Percentiles rank a stretch among this genome's conserved stretches.
phyloP scores from a whole-genome alignment of 768 basidiomycete genomes.

The Collybia mongolica region DNA sequence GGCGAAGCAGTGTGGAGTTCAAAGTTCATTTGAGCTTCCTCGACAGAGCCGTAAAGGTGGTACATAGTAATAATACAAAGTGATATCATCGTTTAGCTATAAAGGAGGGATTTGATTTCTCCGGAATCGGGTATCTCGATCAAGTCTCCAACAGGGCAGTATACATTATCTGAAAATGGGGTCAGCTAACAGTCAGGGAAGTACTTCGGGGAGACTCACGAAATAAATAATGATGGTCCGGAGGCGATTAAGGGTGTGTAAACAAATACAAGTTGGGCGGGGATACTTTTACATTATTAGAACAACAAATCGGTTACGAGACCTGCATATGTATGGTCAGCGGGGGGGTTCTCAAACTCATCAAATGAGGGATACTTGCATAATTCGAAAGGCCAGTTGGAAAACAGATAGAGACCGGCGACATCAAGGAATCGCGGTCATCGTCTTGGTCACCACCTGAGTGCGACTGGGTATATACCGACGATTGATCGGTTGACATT shows the following conservation, averaged over 20 bases:
- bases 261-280: constrained; percentile 10
- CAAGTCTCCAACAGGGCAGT: background rate
- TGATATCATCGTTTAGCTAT: constrained; percentile 5
- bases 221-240: constrained; percentile 8
- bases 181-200: constrained; percentile 13
- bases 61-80: constrained; percentile 1
- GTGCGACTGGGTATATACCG: constrained; percentile 10
- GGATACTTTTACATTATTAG: constrained; percentile 6
- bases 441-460: constrained; percentile 11
- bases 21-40: constrained; percentile 38
- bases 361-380: constrained; percentile 20
- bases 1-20: constrained; percentile 54
- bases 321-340: constrained; percentile 7
- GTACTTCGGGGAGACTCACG: constrained; percentile 11
- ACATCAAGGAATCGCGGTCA: constrained; percentile 13
- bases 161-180: constrained; percentile 19
- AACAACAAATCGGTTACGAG: constrained; percentile 5
- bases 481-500: constrained; percentile 11
- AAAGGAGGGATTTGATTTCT: background rate
- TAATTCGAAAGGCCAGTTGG: constrained; percentile 29
- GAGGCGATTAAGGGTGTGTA: constrained; percentile 11
- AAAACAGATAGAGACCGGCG: constrained; percentile 25
- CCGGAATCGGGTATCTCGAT: background rate
- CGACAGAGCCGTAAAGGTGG: too few relatives aligned
- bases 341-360: background rate